Conservation (phyloP, 768 basidiomycete species). For the Kwoniella dejecticola region DNA sequence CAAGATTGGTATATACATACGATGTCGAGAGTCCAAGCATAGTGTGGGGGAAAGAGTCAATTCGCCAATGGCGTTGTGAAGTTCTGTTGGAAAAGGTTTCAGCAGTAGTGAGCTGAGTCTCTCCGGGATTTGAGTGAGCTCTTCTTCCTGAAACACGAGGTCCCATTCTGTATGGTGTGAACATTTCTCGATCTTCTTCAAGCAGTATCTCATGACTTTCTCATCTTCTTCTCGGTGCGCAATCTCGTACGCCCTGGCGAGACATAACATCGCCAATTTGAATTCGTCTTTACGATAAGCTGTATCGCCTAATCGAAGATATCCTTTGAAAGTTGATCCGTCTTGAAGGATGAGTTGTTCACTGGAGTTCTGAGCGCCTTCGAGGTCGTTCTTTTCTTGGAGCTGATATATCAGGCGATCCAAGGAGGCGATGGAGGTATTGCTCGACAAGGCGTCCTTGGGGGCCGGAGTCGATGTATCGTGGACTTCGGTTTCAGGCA, state of each 20-base stretch:
- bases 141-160: neutral
- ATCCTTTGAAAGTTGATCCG: neutral
- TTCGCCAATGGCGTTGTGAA: neutral
- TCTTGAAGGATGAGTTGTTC: neutral
- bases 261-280: slow-evolving; percentile 1
- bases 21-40: neutral
- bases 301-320: neutral
- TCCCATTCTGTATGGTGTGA: neutral
- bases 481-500: no score
- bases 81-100: neutral
- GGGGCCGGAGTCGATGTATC: no score
- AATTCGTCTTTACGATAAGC: neutral
- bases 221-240: neutral
- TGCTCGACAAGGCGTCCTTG: neutral
- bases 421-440: neutral
- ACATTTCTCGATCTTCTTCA: neutral
- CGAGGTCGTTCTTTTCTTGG: neutral
- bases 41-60: neutral
- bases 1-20: neutral
- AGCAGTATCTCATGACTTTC: neutral
- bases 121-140: neutral
- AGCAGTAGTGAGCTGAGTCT: neutral
- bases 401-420: neutral
- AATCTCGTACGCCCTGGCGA: neutral
- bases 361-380: neutral